Percentiles rank a stretch among this genome's conserved stretches.
Conservation (phyloP, 148 eudicot genomes). For the Gaultheria prostrata region DNA sequence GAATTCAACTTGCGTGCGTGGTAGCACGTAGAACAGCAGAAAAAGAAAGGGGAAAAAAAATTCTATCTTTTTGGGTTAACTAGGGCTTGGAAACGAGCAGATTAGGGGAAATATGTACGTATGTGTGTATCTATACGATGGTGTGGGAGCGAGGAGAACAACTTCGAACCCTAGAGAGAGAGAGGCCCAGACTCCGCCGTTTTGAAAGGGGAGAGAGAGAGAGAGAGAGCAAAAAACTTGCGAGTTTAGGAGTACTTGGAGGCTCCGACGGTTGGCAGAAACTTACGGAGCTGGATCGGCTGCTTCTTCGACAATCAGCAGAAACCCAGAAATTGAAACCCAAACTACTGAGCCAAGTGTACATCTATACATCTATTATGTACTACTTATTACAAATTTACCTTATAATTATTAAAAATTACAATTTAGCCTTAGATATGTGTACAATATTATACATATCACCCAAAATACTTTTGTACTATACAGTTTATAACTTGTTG, state of each 20-base stretch:
- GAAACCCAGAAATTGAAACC: too few species aligned
- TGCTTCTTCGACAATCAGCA: too few species aligned
- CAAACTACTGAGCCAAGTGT: too few species aligned
- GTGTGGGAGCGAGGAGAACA: neutral
- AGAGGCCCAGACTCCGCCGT: conserved; percentile 4
- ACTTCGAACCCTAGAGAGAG: conserved; percentile 8
- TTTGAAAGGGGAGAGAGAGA: neutral
- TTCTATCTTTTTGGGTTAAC: neutral
- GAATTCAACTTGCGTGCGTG: neutral
- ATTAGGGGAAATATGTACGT: neutral
- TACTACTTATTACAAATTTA: too few species aligned
- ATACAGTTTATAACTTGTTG: too few species aligned
- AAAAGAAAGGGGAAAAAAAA: neutral
- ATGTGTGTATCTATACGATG: neutral
- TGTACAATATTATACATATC: too few species aligned
- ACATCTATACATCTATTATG: too few species aligned
- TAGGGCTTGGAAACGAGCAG: neutral
- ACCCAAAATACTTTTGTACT: too few species aligned
- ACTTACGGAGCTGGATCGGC: too few species aligned
- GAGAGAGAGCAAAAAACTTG: neutral
- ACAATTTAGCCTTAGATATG: too few species aligned
- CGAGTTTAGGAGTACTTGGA: neutral
- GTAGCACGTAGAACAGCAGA: neutral
- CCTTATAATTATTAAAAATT: too few species aligned
- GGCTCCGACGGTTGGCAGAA: too few species aligned